phyloP scores from a whole-genome alignment of 2,329 filamentous ascomycete species.

The Sclerotinia spermophila region DNA sequence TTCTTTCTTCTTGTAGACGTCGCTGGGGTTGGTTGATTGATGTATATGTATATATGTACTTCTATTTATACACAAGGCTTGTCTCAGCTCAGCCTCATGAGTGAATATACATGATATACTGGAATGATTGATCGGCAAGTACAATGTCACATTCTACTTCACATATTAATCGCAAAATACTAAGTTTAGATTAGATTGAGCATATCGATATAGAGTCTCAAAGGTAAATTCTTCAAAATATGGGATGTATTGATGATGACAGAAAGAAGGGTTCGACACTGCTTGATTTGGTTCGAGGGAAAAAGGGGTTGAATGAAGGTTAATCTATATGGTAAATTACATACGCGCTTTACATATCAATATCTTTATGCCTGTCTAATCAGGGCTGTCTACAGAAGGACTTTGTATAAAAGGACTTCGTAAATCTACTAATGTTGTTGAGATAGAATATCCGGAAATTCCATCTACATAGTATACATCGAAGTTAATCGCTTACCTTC shows the following conservation, averaged over 20 bases:
- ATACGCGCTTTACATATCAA: neutral
- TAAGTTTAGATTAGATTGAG: neutral
- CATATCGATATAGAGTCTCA: neutral
- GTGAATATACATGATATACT: neutral
- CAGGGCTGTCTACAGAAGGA: neutral
- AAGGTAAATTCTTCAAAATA: neutral
- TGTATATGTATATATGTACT: neutral
- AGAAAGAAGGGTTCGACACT: neutral
- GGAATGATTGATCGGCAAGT: too few relatives aligned
- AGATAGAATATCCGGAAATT: neutral
- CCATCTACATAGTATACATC: neutral
- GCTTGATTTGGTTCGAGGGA: neutral
- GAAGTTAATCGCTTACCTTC: neutral
- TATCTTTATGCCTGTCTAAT: neutral
- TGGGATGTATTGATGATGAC: neutral
- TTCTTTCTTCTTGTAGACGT: too few relatives aligned
- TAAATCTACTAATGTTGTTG: neutral
- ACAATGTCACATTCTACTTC: too few relatives aligned
- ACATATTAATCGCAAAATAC: too few relatives aligned
- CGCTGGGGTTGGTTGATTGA: neutral
- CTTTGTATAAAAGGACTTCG: neutral
- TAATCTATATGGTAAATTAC: neutral
- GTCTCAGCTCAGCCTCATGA: neutral
- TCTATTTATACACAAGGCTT: neutral
- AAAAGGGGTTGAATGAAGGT: neutral